Conservation (phyloP, 106 monocot genomes). For the Vanilla planifolia region DNA sequence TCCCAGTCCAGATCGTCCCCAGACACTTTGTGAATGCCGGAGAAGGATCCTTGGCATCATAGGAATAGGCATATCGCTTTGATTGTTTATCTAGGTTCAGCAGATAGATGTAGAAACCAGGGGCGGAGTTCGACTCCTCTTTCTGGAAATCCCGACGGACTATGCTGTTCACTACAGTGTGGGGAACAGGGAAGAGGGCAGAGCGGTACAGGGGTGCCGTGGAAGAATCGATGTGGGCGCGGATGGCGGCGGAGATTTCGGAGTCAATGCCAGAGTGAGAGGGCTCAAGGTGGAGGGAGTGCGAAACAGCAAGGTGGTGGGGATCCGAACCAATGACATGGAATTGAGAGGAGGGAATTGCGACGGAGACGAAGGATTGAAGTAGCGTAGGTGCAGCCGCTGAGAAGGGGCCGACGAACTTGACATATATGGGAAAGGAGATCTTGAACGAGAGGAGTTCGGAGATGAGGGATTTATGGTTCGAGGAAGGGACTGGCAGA, state of each 20-base stretch:
- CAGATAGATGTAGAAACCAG: slow-evolving; percentile 69
- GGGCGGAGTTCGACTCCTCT: slow-evolving; percentile 30
- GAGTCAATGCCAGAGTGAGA: slow-evolving; percentile 22
- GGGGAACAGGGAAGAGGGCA: slow-evolving; percentile 43
- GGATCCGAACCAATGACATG: slow-evolving; percentile 27
- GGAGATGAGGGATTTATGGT: slow-evolving; percentile 16
- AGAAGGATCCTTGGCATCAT: slow-evolving; percentile 28
- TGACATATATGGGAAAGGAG: slow-evolving; percentile 62
- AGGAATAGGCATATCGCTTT: slow-evolving; percentile 71
- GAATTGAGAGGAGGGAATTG: slow-evolving; percentile 47
- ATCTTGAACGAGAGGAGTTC: slow-evolving; percentile 31
- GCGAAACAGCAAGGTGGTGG: slow-evolving; percentile 59
- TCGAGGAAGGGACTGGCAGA: slow-evolving; percentile 1
- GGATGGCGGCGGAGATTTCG: slow-evolving; percentile 38
- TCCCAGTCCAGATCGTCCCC: slow-evolving; percentile 56
- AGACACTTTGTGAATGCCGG: slow-evolving; percentile 54
- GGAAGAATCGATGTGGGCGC: slow-evolving; percentile 38
- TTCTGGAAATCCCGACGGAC: slow-evolving; percentile 34
- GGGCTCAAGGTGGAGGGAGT: slow-evolving; percentile 50
- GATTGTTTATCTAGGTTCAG: slow-evolving; percentile 41
- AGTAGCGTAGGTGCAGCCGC: slow-evolving; percentile 30
- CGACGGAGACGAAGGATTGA: slow-evolving; percentile 37
- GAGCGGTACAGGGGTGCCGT: slow-evolving; percentile 44
- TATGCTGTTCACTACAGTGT: slow-evolving; percentile 45
- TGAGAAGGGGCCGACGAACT: slow-evolving; percentile 68